Base-by-base conservation (phyloP, 2,329 filamentous ascomycete species). In the Zasmidium angulare region DNA sequence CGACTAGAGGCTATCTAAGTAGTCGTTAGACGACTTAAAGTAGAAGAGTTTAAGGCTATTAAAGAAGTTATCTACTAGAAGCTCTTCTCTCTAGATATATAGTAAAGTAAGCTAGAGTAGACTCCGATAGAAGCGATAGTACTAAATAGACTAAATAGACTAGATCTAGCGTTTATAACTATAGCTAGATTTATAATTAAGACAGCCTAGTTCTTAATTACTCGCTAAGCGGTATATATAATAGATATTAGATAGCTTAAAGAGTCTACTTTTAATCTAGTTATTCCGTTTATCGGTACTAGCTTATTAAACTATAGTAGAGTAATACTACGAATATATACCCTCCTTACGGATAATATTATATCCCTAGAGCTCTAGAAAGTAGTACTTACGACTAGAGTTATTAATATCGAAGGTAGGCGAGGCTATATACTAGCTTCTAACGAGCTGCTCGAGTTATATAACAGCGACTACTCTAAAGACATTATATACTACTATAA, bases 401-500 rank as follows among this genome's bases (percentile, higher is more conserved):
- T 53, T 21, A 17, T 53, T 3, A 53, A 53, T 36, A 17, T 21
- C 12, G 26, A 24, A 3, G 17, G 50, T 11, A 6, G 22, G 14
- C n/a, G 21, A 4, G 24, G 50, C 6, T 31, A 53, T 17, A 21
- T 21, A 2, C 17, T 53, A 4, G n/a, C 26, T 10, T 19, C 21
- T 11, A 26, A 53, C n/a, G n/a, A 53, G 26, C 10, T 43, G 3
- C 14, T 53, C 2, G 14, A 53, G 29, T 9, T 53, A 24, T 21
- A 53, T 40, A 53, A 53, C n/a, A 21, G n/a, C 3, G 50, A 53
- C 11, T 53, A 53, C 50, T 53, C 31, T 3, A 12, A 29, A n/a
- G 50, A 53, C 20, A 53, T 53, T 23, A 36, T 21, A 7, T 14
- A 43, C 6, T 22, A 53, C 22, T 7, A 17, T 6, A 52, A 52